These are phyloP conservation scores for Solanum virginianum DNA, from an alignment of 257 asterid genomes.

Conservation along the genomic window DNA sequence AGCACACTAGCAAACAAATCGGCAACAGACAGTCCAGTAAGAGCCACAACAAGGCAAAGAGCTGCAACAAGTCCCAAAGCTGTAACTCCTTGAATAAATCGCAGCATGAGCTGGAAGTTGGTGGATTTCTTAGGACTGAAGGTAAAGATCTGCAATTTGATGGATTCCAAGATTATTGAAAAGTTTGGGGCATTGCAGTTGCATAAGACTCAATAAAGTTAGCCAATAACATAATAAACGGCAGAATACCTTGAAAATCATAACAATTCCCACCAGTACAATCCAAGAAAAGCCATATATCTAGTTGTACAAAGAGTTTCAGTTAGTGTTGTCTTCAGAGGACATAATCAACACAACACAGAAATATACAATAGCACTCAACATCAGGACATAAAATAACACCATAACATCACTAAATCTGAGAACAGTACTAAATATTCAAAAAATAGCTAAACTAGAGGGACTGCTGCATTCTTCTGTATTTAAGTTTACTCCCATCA, in stretches of 20 bases:
- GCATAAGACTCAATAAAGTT: not conserved
- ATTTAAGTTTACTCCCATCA: not conserved
- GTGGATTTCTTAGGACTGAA: conserved; percentile 76
- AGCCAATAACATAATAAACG: not conserved
- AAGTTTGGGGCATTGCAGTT: not conserved
- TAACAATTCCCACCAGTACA: conserved; percentile 63
- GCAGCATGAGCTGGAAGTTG: conserved; percentile 81
- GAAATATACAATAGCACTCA: not conserved
- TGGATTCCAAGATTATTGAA: not conserved
- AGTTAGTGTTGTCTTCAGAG: not conserved
- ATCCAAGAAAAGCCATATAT: conserved; percentile 93
- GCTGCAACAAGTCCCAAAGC: conserved; percentile 81
- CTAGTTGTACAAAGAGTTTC: conserved; percentile 14
- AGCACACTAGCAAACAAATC: conserved; percentile 93
- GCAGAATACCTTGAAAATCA: conserved; percentile 69
- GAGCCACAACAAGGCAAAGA: conserved; percentile 51
- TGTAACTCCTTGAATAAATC: conserved; percentile 85
- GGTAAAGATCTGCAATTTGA: conserved; percentile 56
- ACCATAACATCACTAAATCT: not conserved
- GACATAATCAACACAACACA: not conserved
- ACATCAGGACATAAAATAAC: not conserved
- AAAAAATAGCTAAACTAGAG: not conserved
- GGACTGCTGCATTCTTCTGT: not conserved
- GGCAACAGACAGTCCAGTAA: conserved; percentile 51
- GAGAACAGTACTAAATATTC: not conserved